Percentiles rank a stretch among this genome's conserved stretches.
Evolutionary conservation across 2,329 filamentous ascomycete species (phyloP).

Genomic region (Magnaporthiopsis poae): DNA sequence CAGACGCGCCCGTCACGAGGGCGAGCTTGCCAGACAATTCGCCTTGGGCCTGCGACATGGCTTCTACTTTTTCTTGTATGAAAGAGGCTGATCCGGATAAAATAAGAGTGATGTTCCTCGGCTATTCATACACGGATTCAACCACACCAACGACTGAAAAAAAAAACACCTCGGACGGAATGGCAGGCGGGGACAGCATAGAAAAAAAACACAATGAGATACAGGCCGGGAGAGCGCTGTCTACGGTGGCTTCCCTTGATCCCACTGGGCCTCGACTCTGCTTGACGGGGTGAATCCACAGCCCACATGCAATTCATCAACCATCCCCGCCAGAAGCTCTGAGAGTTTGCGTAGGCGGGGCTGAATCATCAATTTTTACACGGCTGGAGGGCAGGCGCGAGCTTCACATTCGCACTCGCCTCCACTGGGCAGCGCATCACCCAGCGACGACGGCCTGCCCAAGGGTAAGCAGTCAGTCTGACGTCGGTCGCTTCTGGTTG

Average conservation of each 20-base stretch:
- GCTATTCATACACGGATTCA: background rate
- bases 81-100: background rate
- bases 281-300: background rate
- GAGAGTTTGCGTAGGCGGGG: background rate
- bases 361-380: background rate
- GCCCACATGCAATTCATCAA: background rate
- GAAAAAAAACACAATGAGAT: background rate
- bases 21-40: slow-evolving; percentile 6
- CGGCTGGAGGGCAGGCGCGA: too few relatives aligned
- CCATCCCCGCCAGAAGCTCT: background rate
- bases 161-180: background rate
- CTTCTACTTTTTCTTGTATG: background rate
- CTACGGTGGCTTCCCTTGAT: background rate
- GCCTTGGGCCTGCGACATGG: slow-evolving; percentile 4
- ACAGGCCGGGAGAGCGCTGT: background rate
- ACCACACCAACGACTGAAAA: too few relatives aligned
- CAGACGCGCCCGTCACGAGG: slow-evolving; percentile 5
- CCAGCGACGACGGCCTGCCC: too few relatives aligned
- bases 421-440: too few relatives aligned
- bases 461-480: too few relatives aligned
- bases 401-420: too few relatives aligned
- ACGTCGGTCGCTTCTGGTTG: background rate
- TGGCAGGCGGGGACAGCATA: background rate
- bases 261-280: background rate
- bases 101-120: background rate